phyloP scores from a whole-genome alignment of 1,139 yeast species.

The Candida anutae region DNA sequence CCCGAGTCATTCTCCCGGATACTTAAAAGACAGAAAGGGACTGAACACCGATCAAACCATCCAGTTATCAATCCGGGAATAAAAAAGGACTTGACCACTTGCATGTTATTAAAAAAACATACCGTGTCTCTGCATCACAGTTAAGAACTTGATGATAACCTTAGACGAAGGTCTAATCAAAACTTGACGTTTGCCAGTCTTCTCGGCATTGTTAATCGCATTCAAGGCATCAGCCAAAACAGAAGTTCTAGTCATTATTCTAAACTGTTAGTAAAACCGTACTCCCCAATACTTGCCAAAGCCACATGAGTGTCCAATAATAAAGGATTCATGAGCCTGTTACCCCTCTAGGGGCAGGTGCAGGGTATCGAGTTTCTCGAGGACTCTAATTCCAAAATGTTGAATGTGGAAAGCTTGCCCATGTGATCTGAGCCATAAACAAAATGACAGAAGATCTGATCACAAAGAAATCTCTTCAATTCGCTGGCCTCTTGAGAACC shows the following conservation, averaged over 20 bases:
- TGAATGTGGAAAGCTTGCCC: constrained; percentile 9
- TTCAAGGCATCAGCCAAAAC: constrained; percentile 99
- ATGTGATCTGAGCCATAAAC: no score
- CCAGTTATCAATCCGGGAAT: constrained; percentile 93
- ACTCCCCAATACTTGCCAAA: constrained; percentile 8
- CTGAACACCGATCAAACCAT: constrained; percentile 82
- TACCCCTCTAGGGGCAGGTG: constrained; percentile 1
- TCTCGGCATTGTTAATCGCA: constrained; percentile 98
- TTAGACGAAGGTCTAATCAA: constrained; percentile 97
- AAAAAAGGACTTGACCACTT: constrained; percentile 3
- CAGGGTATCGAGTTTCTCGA: constrained; percentile 24
- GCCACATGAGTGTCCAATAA: constrained; percentile 35
- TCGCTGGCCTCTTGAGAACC: no score
- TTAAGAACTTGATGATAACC: constrained; percentile 93
- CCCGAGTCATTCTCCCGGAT: constrained; percentile 77
- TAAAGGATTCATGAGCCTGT: constrained; percentile 28
- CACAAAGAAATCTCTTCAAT: no score
- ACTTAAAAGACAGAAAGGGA: constrained; percentile 97
- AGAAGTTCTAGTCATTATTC: constrained; percentile 95
- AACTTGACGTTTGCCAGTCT: constrained; percentile 99
- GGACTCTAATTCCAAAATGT: constrained; percentile 10
- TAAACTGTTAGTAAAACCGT: constrained; percentile 14
- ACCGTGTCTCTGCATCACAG: constrained; percentile 95
- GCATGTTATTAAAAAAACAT: constrained; percentile 7
- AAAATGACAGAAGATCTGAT: no score